A percentile compares a stretch with the other conserved stretches of the same genome.
Evolutionary conservation across 2,329 filamentous ascomycete species (phyloP).

Genomic region (Calycina herbarum): DNA sequence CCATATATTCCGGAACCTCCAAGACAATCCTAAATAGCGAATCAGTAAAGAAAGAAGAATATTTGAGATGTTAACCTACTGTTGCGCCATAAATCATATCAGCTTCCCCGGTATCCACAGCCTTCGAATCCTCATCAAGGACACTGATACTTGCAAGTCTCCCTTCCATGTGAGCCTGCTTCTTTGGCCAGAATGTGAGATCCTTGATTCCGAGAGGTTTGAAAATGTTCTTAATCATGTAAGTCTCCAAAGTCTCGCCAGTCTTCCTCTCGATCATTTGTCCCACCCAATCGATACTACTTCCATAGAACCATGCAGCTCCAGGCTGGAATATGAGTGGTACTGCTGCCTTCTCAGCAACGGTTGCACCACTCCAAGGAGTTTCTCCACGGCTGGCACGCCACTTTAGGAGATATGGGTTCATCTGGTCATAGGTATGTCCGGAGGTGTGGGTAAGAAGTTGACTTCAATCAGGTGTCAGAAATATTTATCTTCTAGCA

Average conservation of each 20-base stretch:
- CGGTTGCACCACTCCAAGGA: not conserved
- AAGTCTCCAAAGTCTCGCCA: slow-evolving; percentile 22
- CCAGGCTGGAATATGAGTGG: slow-evolving; percentile 64
- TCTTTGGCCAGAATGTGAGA: slow-evolving; percentile 28
- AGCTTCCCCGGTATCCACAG: not conserved
- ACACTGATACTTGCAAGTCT: not conserved
- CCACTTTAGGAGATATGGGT: slow-evolving; percentile 15
- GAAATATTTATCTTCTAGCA: not conserved
- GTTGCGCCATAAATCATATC: not conserved
- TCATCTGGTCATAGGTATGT: slow-evolving; percentile 11
- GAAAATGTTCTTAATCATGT: slow-evolving; percentile 30
- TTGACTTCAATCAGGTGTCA: no score
- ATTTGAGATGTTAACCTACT: not conserved
- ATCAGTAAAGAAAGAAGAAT: not conserved
- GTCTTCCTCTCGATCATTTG: slow-evolving; percentile 45
- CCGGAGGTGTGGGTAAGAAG: not conserved
- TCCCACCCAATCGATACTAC: slow-evolving; percentile 55
- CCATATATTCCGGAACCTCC: slow-evolving; percentile 42
- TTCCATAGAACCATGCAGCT: slow-evolving; percentile 59
- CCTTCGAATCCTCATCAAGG: slow-evolving; percentile 22
- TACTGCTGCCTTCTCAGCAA: slow-evolving; percentile 31
- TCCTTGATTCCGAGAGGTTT: slow-evolving; percentile 27
- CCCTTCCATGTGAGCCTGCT: slow-evolving; percentile 22
- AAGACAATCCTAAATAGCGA: slow-evolving; percentile 3
- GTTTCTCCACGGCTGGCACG: slow-evolving; percentile 13